phyloP scores from a whole-genome alignment of 2,329 filamentous ascomycete genomes.

The Monilinia polystroma region DNA sequence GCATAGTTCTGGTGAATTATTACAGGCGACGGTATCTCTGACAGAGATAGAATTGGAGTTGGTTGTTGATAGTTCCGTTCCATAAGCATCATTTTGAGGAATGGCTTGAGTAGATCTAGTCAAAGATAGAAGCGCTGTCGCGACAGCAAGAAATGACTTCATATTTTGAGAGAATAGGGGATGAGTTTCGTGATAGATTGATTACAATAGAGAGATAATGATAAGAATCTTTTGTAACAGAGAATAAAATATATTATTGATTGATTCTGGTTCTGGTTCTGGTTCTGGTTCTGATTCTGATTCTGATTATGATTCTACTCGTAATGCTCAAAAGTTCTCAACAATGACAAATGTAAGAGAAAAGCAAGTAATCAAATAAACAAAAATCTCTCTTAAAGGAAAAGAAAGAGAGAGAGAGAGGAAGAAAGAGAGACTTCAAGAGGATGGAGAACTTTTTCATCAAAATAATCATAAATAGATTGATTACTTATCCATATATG shows the following conservation, averaged over 20 bases:
- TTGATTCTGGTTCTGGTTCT: not conserved
- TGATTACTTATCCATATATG: too few species aligned
- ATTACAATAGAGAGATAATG: not conserved
- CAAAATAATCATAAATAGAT: not conserved
- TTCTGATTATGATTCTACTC: too few species aligned
- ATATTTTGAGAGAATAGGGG: constrained; percentile 21
- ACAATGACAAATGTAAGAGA: not conserved
- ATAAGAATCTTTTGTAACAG: not conserved
- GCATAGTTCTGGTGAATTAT: constrained; percentile 77
- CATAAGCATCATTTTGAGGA: constrained; percentile 27
- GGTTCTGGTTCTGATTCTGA: not conserved
- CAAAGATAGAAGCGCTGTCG: constrained; percentile 33
- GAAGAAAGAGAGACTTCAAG: constrained; percentile 14
- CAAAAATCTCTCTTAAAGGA: not conserved
- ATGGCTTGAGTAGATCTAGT: constrained; percentile 29
- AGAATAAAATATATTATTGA: not conserved
- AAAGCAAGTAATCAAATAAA: not conserved
- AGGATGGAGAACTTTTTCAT: constrained; percentile 11
- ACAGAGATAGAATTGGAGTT: constrained; percentile 21
- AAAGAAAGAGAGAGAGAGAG: constrained; percentile 15
- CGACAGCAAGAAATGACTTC: constrained; percentile 30
- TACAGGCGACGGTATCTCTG: constrained; percentile 52
- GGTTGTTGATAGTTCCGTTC: constrained; percentile 18
- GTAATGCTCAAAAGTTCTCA: not conserved
- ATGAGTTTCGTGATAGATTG: not conserved